phyloP scores from a whole-genome alignment of 2,329 filamentous ascomycete genomes.

The Immersiporthe knoxdaviesiana region DNA sequence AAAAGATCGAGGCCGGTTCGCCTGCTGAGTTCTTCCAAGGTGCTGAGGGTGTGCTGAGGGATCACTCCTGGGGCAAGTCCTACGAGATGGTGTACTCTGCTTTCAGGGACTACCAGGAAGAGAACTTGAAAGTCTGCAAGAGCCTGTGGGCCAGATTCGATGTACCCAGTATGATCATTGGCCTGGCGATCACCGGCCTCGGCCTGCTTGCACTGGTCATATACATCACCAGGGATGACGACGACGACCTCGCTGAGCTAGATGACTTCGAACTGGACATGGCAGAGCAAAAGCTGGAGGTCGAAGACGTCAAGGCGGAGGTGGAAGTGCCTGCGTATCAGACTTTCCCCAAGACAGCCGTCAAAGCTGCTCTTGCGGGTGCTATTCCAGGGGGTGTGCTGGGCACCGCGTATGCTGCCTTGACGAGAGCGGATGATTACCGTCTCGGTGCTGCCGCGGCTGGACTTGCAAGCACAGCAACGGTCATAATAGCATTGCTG shows the following conservation, averaged over 20 bases:
- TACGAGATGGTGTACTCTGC: constrained; percentile 54
- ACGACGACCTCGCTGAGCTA: constrained; percentile 57
- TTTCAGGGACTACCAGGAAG: constrained; percentile 74
- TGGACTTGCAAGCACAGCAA: constrained; percentile 49
- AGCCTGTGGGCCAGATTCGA: constrained; percentile 92
- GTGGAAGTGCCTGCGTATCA: constrained; percentile 40
- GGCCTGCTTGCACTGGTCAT: constrained; percentile 71
- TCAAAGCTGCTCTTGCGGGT: constrained; percentile 42
- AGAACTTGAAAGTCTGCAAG: constrained; percentile 80
- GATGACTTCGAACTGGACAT: constrained; percentile 63
- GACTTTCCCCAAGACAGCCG: constrained; percentile 44
- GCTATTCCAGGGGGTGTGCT: constrained; percentile 40
- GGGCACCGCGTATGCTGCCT: constrained; percentile 38
- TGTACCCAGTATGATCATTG: constrained; percentile 79
- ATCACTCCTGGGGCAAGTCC: constrained; percentile 40
- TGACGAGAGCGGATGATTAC: constrained; percentile 45
- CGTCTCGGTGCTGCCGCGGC: constrained; percentile 46
- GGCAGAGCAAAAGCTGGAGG: constrained; percentile 61
- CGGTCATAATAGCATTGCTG: constrained; percentile 48
- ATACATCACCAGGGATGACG: constrained; percentile 67
- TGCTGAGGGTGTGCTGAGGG: constrained; percentile 47
- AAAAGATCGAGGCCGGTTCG: constrained; percentile 57
- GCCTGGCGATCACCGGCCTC: constrained; percentile 70
- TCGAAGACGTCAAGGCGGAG: constrained; percentile 44
- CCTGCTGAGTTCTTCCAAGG: constrained; percentile 62